Base-by-base conservation (phyloP, 805 yeast species). In the Saccharomycopsis guyanensis region DNA sequence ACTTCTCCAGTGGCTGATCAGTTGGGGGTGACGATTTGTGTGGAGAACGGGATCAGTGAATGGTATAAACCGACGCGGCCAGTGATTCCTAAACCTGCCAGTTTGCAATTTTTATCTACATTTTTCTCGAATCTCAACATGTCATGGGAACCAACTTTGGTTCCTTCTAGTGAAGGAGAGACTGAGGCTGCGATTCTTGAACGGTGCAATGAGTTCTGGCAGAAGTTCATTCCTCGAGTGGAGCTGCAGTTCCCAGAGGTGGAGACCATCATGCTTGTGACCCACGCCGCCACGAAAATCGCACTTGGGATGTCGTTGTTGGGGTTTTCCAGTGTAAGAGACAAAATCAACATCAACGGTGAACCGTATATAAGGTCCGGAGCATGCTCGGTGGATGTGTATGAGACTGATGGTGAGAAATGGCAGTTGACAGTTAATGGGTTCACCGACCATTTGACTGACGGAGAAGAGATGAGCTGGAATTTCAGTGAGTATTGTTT, bases 391-490 rank as follows among this genome's bases (percentile, higher is more conserved):
- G 61, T 91, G 42, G 96, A 87, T 58, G 73, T 73, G 53, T 87
- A 72, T 56, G 59, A 55, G 2, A 55, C 51, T 3, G 59, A 59
- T 1, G 60, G 63, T 4, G 57, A 57, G 19, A 56, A 58, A 24
- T 91, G 96, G 96, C 60, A 56, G 4, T 59, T 82, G 44, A 68
- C 68, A 16, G 70, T 74, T 72, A 86, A 85, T 59, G 96, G 97
- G 3, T 72, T 77, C 52, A 76, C 86, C 5, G 78, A 73, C 38
- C 88, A 82, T 56, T 67, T 91, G 51, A 61, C 74, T 4, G 63
- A 71, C 4, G 97, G 97, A 5, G 93, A 89, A 57, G 96, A 88
- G 61, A 86, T 87, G 94, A 81, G 86, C 59, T 89, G 97, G 97
- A 78, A 81, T 56, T 91, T 88, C 67, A 76, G 75, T 57, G 70